These are phyloP conservation scores for Trichoderma sp. DNA, from an alignment of 2,329 filamentous ascomycete species.

Conservation along the genomic window DNA sequence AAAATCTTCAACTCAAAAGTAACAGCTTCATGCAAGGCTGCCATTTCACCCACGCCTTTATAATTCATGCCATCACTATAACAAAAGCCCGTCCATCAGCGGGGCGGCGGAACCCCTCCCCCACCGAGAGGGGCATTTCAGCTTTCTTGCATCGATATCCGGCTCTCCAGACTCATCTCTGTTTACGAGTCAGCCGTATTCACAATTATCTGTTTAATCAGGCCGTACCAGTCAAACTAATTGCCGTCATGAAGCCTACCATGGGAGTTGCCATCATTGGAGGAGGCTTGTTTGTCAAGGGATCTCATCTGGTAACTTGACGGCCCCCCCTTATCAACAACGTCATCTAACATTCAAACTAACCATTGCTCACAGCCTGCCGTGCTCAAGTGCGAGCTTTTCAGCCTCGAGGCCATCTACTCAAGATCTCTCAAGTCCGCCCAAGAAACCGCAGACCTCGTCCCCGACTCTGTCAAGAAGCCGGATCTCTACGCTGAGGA, in stretches of 20 bases:
- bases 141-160: background rate
- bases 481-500: conserved; percentile 61
- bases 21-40: background rate
- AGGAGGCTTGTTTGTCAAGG: conserved; percentile 62
- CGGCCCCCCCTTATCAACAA: background rate
- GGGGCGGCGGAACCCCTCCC: conserved; percentile 16
- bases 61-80: background rate
- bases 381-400: conserved; percentile 51
- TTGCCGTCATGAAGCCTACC: conserved; percentile 29
- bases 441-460: conserved; percentile 45
- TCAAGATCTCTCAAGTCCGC: conserved; percentile 63
- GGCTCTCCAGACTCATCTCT: background rate
- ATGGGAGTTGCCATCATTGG: conserved; percentile 62
- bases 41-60: background rate
- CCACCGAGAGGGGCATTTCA: conserved; percentile 14
- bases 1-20: background rate
- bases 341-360: background rate
- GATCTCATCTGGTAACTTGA: conserved; percentile 55
- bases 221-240: background rate
- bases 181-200: background rate
- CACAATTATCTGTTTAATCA: background rate
- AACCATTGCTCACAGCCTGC: conserved; percentile 49
- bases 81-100: background rate
- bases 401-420: conserved; percentile 66
- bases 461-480: conserved; percentile 33